Evolutionary conservation across 2,329 filamentous ascomycete genomes (phyloP).

Genomic region (Pseudogymnoascus sp.): DNA sequence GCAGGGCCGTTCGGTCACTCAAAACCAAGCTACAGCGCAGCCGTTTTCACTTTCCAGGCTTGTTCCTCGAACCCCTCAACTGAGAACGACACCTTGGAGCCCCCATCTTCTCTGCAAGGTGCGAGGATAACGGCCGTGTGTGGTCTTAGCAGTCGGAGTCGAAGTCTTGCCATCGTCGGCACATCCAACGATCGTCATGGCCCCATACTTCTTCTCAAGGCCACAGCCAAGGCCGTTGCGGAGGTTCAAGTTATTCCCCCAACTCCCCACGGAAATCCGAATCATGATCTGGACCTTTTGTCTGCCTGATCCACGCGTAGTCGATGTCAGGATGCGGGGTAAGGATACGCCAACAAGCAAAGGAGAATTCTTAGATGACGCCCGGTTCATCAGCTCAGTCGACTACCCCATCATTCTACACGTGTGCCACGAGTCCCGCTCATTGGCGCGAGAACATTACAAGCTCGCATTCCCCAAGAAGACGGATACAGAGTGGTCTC

Average conservation of each 20-base stretch:
- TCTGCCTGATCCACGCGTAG: slow-evolving; percentile 36
- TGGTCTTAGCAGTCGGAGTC: neutral
- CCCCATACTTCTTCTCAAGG: neutral
- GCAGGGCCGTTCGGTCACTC: no score
- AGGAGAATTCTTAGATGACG: neutral
- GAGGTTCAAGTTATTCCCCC: slow-evolving; percentile 12
- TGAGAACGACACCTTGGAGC: no score
- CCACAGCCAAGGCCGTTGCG: neutral
- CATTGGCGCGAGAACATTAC: neutral
- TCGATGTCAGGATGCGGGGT: slow-evolving; percentile 16
- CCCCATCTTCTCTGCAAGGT: no score
- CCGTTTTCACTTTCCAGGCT: no score
- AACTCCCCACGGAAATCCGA: slow-evolving; percentile 17
- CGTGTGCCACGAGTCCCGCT: neutral
- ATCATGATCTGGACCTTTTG: slow-evolving; percentile 36
- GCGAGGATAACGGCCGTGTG: no score
- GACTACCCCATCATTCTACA: neutral
- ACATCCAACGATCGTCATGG: neutral
- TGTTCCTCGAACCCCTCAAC: no score
- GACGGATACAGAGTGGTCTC: neutral
- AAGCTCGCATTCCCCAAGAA: neutral
- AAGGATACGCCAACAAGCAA: neutral
- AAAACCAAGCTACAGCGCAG: no score
- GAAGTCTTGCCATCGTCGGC: neutral
- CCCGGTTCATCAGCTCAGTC: neutral